phyloP scores from a whole-genome alignment of 306 rosid species.

The Lathyrus sativus region DNA sequence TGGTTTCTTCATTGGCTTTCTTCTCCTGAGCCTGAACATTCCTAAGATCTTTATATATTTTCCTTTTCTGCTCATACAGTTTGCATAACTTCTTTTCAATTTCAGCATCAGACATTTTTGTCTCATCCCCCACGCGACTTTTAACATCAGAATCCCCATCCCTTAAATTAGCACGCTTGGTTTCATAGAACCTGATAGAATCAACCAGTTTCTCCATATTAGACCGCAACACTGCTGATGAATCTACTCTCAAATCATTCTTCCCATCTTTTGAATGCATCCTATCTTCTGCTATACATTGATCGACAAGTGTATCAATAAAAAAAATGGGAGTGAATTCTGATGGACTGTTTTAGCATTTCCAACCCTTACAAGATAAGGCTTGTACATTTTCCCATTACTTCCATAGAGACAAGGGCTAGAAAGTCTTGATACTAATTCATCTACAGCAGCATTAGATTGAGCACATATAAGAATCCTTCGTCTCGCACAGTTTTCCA shows the following conservation, averaged over 20 bases:
- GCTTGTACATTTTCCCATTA: slow-evolving; percentile 81
- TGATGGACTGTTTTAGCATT: slow-evolving; percentile 85
- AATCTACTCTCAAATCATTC: slow-evolving; percentile 52
- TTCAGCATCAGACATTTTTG: slow-evolving; percentile 66
- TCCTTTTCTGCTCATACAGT: slow-evolving; percentile 84
- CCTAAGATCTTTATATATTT: slow-evolving; percentile 79
- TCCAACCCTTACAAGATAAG: slow-evolving; percentile 97
- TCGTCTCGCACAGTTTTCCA: slow-evolving; percentile 51
- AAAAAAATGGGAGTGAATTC: slow-evolving; percentile 85
- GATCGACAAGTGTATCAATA: slow-evolving; percentile 93
- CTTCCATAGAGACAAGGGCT: slow-evolving; percentile 73
- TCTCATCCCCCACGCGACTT: slow-evolving; percentile 52
- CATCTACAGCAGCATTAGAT: slow-evolving; percentile 99
- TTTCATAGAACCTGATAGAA: slow-evolving; percentile 75
- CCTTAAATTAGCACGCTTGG: slow-evolving; percentile 72
- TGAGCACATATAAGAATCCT: slow-evolving; percentile 98
- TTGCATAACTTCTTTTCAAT: slow-evolving; percentile 63
- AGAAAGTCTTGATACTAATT: slow-evolving; percentile 88
- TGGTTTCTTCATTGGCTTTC: slow-evolving; percentile 78
- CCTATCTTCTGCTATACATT: slow-evolving; percentile 75
- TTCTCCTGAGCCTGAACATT: slow-evolving; percentile 76
- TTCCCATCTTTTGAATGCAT: slow-evolving; percentile 58
- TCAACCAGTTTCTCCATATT: slow-evolving; percentile 79
- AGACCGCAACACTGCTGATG: slow-evolving; percentile 64
- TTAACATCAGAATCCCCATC: slow-evolving; percentile 59